Evolutionary conservation across 2,329 filamentous ascomycete species (phyloP).

Genomic region (Microdochium paspali): DNA sequence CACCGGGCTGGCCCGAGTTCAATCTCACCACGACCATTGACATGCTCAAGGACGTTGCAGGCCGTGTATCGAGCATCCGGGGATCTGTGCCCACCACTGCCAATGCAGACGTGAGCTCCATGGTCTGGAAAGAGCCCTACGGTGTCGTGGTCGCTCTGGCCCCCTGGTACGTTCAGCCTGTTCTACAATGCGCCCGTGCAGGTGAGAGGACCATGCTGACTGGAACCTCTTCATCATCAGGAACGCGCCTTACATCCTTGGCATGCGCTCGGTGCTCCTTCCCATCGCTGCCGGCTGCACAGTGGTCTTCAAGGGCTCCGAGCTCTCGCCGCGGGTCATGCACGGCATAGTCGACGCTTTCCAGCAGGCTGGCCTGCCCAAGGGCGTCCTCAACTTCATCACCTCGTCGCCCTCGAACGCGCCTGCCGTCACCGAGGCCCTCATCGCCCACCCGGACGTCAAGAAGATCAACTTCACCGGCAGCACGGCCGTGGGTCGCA

Average conservation of each 20-base stretch:
- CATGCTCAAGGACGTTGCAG: conserved; percentile 26
- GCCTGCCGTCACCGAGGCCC: conserved; percentile 45
- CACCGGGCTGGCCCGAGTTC: conserved; percentile 17
- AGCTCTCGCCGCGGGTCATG: conserved; percentile 47
- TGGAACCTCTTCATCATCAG: too few relatives aligned
- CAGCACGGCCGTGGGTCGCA: conserved; percentile 52
- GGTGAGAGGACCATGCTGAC: too few relatives aligned
- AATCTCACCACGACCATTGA: conserved; percentile 22
- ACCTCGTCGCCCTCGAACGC: conserved; percentile 48
- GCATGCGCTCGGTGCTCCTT: conserved; percentile 33
- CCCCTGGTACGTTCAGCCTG: conserved; percentile 55
- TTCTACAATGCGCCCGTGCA: too few relatives aligned
- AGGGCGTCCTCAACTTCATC: conserved; percentile 55
- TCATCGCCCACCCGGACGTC: conserved; percentile 52
- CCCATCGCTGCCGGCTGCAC: conserved; percentile 59
- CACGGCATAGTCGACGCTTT: conserved; percentile 47
- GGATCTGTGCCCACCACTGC: conserved; percentile 20
- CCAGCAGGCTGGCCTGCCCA: conserved; percentile 55
- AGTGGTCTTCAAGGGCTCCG: conserved; percentile 53
- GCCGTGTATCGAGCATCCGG: conserved; percentile 20
- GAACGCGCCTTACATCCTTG: conserved; percentile 34
- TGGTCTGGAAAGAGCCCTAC: conserved; percentile 58
- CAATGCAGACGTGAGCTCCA: conserved; percentile 39
- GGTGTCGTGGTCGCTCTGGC: conserved; percentile 59
- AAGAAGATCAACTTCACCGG: conserved; percentile 67